Conservation (phyloP, 352 stramenopile species). For the Phytophthora lateralis region DNA sequence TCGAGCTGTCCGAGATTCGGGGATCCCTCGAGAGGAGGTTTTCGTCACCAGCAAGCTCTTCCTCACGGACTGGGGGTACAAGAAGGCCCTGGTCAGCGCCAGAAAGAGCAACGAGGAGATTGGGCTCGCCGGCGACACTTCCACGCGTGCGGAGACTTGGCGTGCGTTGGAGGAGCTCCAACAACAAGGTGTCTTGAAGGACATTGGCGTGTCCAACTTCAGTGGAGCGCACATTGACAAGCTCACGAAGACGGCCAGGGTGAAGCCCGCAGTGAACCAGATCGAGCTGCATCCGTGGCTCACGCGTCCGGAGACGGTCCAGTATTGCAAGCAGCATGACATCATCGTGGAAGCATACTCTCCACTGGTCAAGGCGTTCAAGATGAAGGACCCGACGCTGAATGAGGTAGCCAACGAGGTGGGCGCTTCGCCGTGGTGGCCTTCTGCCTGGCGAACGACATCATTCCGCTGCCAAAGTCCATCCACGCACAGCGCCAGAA, state of each 20-base stretch:
- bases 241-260: constrained; percentile 62
- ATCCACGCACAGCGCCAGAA: constrained; percentile 49
- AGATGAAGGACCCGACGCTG: constrained; percentile 44
- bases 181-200: constrained; percentile 59
- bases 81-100: constrained; percentile 58
- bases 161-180: constrained; percentile 61
- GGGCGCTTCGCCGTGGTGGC: constrained; percentile 46
- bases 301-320: constrained; percentile 56
- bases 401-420: constrained; percentile 42
- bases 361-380: constrained; percentile 48
- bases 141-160: constrained; percentile 53
- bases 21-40: constrained; percentile 71
- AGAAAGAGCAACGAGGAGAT: constrained; percentile 65
- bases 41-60: constrained; percentile 90
- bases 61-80: constrained; percentile 64
- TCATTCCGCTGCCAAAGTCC: constrained; percentile 69
- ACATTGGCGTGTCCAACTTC: constrained; percentile 93
- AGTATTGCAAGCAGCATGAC: constrained; percentile 59
- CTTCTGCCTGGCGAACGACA: constrained; percentile 57
- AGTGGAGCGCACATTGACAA: constrained; percentile 81
- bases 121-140: constrained; percentile 51
- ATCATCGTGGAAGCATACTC: constrained; percentile 72
- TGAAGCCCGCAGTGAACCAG: constrained; percentile 84
- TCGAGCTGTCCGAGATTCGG: constrained; percentile 66
- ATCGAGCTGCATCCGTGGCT: constrained; percentile 85